Evolutionary conservation across 2,329 filamentous ascomycete genomes (phyloP).

Genomic region (Chrysosporium keratinophilum): DNA sequence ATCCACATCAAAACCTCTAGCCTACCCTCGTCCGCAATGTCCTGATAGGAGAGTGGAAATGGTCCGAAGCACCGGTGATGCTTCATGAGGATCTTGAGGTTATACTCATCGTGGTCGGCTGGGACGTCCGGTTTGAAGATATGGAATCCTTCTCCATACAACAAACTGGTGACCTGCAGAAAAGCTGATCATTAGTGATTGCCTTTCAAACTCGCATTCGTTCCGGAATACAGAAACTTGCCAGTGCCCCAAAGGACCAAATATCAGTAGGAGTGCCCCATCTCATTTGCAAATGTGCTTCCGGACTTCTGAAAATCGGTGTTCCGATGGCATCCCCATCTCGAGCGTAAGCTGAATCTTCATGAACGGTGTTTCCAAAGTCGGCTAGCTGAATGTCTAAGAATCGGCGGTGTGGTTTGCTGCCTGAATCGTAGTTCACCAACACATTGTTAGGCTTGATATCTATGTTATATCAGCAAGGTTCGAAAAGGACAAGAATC

Average conservation of each 20-base stretch:
- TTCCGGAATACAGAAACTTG: conserved; percentile 5
- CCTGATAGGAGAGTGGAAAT: conserved; percentile 21
- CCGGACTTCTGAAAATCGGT: conserved; percentile 17
- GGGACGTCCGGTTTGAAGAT: conserved; percentile 17
- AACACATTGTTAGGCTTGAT: conserved; percentile 19
- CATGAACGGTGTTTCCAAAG: conserved; percentile 15
- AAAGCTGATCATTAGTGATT: conserved; percentile 5
- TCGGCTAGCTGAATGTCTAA: conserved; percentile 19
- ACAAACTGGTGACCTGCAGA: conserved; percentile 16
- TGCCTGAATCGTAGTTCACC: conserved; percentile 16
- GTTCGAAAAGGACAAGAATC: neutral
- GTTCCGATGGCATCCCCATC: conserved; percentile 16
- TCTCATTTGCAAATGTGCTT: conserved; percentile 16
- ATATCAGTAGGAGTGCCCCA: conserved; percentile 18
- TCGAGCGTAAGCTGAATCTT: conserved; percentile 12
- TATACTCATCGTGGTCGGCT: conserved; percentile 18
- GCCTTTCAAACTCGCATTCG: too few species aligned
- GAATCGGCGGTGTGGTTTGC: conserved; percentile 11
- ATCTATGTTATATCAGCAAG: conserved; percentile 13
- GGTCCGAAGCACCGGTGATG: conserved; percentile 18
- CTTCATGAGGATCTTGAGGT: conserved; percentile 17
- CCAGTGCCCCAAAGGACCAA: conserved; percentile 18
- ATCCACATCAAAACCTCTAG: conserved; percentile 10
- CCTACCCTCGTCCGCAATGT: conserved; percentile 15
- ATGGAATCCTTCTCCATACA: conserved; percentile 18